phyloP scores from a whole-genome alignment of 2,329 filamentous ascomycete species.

The Aureobasidium sp. region DNA sequence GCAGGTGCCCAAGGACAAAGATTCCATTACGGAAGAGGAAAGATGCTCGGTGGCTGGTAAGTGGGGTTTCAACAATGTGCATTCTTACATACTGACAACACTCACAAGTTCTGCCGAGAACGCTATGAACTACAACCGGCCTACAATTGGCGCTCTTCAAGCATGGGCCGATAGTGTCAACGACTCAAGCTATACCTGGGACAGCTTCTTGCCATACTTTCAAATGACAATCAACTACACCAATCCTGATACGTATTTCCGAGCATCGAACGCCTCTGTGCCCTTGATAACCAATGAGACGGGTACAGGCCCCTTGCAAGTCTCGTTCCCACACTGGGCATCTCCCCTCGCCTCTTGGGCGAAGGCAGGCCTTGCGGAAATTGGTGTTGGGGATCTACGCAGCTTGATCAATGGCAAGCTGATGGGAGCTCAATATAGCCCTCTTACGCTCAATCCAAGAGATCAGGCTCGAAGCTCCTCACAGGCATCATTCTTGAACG shows the following conservation, averaged over 20 bases:
- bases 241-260: slow-evolving; percentile 16
- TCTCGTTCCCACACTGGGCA: slow-evolving; percentile 24
- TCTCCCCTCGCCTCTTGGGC: slow-evolving; percentile 23
- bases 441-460: slow-evolving; percentile 19
- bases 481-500: slow-evolving; percentile 22
- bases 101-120: slow-evolving; percentile 17
- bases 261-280: slow-evolving; percentile 20
- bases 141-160: slow-evolving; percentile 24
- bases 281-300: slow-evolving; percentile 19
- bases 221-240: slow-evolving; percentile 17
- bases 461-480: slow-evolving; percentile 19
- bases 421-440: slow-evolving; percentile 15
- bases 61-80: not conserved
- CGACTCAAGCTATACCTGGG: slow-evolving; percentile 25
- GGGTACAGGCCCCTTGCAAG: slow-evolving; percentile 21
- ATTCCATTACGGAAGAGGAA: slow-evolving; percentile 23
- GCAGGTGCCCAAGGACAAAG: not conserved
- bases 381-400: slow-evolving; percentile 25
- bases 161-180: slow-evolving; percentile 30
- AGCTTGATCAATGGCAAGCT: slow-evolving; percentile 15
- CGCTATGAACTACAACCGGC: slow-evolving; percentile 22
- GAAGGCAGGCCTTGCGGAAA: slow-evolving; percentile 18
- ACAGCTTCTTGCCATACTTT: slow-evolving; percentile 20
- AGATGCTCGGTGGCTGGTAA: slow-evolving; percentile 20
- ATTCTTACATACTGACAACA: not conserved